Base-by-base conservation (phyloP, 208 protist species). In the Leishmania mexicana region DNA sequence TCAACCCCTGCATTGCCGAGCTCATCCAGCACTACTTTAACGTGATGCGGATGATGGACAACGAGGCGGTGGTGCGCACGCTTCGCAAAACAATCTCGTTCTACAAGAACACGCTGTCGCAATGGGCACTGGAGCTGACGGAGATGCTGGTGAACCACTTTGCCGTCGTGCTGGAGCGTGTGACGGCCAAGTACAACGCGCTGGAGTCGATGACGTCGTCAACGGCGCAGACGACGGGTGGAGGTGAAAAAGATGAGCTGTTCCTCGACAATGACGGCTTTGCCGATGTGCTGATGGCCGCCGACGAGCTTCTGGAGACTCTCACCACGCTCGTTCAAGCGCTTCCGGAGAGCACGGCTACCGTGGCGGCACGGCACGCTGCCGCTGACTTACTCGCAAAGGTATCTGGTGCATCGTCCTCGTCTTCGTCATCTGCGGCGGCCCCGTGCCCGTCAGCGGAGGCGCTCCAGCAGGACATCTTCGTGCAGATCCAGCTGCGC, bases 1-100 rank as follows among this genome's bases (percentile, higher is more conserved):
- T 99, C 21, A 88, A 88, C 60, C 96, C 96, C 38, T 92, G 95
- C 75, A 93, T 99, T 47, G 90, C 90, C 70, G 86, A 98, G 51
- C 71, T 99, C 21, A 90, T 99, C 8, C 89, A 98, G 47, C 87
- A 96, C 67, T 98, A 98, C 85, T 98, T 99, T 70, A 77, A 89
- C 45, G 86, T 98, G 1, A 97, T 99, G 91, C 88, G 87, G 11
- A 81, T 98, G 62, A 96, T 98, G 81, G 96, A 98, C 78, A 96
- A 94, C 84, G 97, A 98, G 51, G 90, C 89, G 10, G 89, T 99
- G 11, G 90, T 99, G 35, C 87, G 92, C 40, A 97, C 97, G 38
- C 83, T 99, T 40, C 95, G 95, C 42, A 92, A 92, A 42, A 97
- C 97, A 2, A 97, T 99, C 47, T 65, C 84, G 47, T 90, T 93